Evolutionary conservation across 192 early-diverging fungal species (phyloP).

Genomic region (Backusella psychrophila): DNA sequence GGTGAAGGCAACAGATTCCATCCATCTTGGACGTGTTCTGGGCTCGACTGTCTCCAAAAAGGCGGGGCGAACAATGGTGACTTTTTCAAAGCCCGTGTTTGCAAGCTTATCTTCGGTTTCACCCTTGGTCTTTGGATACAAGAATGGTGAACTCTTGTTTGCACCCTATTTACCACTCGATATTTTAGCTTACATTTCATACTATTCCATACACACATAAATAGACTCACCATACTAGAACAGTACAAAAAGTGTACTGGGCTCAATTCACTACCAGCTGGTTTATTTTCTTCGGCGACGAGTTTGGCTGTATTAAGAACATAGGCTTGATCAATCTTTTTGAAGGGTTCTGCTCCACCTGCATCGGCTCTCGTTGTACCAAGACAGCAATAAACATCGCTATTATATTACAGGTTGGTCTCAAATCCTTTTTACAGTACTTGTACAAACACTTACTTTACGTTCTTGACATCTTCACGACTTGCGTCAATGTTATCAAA

Average conservation of each 20-base stretch:
- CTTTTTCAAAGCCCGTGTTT: slow-evolving; percentile 59
- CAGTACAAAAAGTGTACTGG: slow-evolving; percentile 55
- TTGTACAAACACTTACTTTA: slow-evolving; percentile 37
- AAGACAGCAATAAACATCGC: slow-evolving; percentile 69
- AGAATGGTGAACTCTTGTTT: slow-evolving; percentile 53
- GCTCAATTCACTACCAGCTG: slow-evolving; percentile 22
- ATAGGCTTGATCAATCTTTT: slow-evolving; percentile 79
- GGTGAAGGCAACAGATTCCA: neutral
- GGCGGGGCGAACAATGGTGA: slow-evolving; percentile 63
- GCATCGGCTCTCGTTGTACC: slow-evolving; percentile 68
- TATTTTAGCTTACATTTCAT: slow-evolving; percentile 50
- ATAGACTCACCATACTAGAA: slow-evolving; percentile 34
- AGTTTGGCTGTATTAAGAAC: slow-evolving; percentile 63
- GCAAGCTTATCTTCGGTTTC: slow-evolving; percentile 68
- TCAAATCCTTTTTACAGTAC: neutral
- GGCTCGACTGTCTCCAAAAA: slow-evolving; percentile 47
- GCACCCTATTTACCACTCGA: slow-evolving; percentile 51
- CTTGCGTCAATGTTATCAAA: slow-evolving; percentile 64
- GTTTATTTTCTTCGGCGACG: slow-evolving; percentile 49
- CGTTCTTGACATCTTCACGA: slow-evolving; percentile 39
- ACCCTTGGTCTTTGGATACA: slow-evolving; percentile 78
- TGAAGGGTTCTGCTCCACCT: slow-evolving; percentile 64
- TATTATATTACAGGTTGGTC: slow-evolving; percentile 36
- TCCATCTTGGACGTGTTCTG: slow-evolving; percentile 13
- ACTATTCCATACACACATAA: neutral